Percentiles rank a stretch among this genome's conserved stretches.
Evolutionary conservation across 2,329 filamentous ascomycete species (phyloP).

Genomic region (Stachybotrys chlorohalonatus): DNA sequence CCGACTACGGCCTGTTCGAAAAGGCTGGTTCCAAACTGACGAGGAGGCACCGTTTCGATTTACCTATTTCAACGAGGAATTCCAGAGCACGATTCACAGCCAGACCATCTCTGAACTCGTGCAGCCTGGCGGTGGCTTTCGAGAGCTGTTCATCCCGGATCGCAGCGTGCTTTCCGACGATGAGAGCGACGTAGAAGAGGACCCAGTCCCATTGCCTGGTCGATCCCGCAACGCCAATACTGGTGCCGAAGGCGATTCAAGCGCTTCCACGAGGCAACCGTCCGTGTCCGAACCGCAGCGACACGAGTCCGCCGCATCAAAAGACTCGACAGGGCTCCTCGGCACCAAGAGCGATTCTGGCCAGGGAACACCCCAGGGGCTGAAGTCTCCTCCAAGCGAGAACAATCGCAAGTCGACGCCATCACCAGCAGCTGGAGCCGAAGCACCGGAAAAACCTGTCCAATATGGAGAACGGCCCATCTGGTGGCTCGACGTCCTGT

Average conservation of each 20-base stretch:
- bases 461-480: conserved; percentile 76
- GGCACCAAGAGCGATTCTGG: conserved; percentile 28
- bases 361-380: conserved; percentile 36
- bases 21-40: conserved; percentile 76
- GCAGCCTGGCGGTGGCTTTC: conserved; percentile 75
- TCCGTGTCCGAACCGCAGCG: conserved; percentile 26
- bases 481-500: conserved; percentile 93
- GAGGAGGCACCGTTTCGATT: conserved; percentile 91
- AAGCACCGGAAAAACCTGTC: conserved; percentile 30
- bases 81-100: conserved; percentile 91
- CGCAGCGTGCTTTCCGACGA: conserved; percentile 67
- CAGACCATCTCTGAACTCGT: conserved; percentile 90
- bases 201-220: conserved; percentile 12
- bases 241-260: conserved; percentile 23
- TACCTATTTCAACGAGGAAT: conserved; percentile 97
- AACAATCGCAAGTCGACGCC: conserved; percentile 6
- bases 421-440: conserved; percentile 5
- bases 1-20: conserved; percentile 69
- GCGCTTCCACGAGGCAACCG: conserved; percentile 34
- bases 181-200: conserved; percentile 54
- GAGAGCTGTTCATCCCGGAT: conserved; percentile 84
- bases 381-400: conserved; percentile 24
- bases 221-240: neutral
- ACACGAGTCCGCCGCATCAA: conserved; percentile 17
- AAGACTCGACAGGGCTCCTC: conserved; percentile 17